Percentiles rank a stretch among this genome's conserved stretches.
Evolutionary conservation across 768 basidiomycete species (phyloP).

Genomic region (Leccinum boreale): DNA sequence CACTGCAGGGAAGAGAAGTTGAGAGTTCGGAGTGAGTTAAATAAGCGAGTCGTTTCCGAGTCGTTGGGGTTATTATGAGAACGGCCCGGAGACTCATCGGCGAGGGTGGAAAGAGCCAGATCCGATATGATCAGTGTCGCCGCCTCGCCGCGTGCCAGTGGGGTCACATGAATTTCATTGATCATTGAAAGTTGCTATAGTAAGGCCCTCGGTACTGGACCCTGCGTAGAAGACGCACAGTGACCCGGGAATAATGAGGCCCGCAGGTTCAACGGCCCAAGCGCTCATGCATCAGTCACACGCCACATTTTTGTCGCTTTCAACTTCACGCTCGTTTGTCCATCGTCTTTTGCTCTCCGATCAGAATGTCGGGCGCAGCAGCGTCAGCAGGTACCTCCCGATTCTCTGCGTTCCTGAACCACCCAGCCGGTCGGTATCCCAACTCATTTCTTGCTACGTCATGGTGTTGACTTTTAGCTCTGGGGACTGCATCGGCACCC

Average conservation of each 20-base stretch:
- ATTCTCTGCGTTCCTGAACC: constrained; percentile 83
- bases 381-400: constrained; percentile 71
- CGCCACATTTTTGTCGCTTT: constrained; percentile 1
- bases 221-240: too few species aligned
- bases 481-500: not conserved
- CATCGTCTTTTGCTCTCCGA: constrained; percentile 2
- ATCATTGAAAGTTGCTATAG: too few species aligned
- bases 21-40: not conserved
- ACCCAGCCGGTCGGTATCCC: constrained; percentile 74
- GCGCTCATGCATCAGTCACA: constrained; percentile 8
- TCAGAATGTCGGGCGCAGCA: constrained; percentile 76
- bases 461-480: constrained; percentile 3
- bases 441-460: not conserved
- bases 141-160: too few species aligned
- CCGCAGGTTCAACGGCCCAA: not conserved
- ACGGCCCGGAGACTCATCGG: too few species aligned
- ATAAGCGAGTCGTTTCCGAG: not conserved
- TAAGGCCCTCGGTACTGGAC: too few species aligned
- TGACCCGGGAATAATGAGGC: too few species aligned
- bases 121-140: too few species aligned
- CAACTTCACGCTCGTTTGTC: not conserved
- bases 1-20: not conserved
- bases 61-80: not conserved
- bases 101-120: too few species aligned
- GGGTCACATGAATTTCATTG: too few species aligned